Evolutionary conservation across 225 moss, liverwort and hornwort genomes (phyloP).

Genomic region (Sphagnum tenellum): DNA sequence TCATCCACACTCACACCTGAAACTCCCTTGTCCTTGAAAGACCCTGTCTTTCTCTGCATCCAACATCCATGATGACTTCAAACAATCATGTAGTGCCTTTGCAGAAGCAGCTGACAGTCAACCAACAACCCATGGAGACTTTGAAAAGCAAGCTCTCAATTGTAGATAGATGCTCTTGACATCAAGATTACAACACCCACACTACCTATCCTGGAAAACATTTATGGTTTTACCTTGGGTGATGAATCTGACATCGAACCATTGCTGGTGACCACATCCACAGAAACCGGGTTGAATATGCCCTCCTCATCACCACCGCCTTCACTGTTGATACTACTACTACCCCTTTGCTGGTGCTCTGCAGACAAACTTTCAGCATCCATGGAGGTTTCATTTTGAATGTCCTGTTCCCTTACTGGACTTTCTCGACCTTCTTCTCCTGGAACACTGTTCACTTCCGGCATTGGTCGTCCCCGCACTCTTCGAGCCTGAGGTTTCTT

Average conservation of each 20-base stretch:
- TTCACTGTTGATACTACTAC: no score
- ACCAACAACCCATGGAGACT: no score
- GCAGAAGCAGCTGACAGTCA: slow-evolving; percentile 4
- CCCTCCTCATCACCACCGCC: no score
- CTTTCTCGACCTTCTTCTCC: slow-evolving; percentile 34
- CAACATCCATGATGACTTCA: background rate
- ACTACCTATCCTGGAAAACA: no score
- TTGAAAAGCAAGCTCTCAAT: no score
- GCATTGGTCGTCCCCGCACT: slow-evolving; percentile 29
- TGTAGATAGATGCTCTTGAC: no score
- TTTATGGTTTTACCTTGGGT: no score
- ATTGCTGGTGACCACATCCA: no score
- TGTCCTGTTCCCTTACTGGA: slow-evolving; percentile 24
- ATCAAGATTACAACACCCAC: no score
- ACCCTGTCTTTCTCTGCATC: slow-evolving; percentile 22
- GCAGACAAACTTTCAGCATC: slow-evolving; percentile 36
- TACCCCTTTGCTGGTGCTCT: slow-evolving; percentile 5
- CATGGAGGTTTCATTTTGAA: slow-evolving; percentile 20
- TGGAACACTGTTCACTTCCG: slow-evolving; percentile 29
- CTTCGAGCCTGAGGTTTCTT: slow-evolving; percentile 59
- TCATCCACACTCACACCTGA: slow-evolving; percentile 53
- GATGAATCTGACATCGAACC: no score
- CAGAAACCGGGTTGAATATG: no score
- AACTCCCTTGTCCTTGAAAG: slow-evolving; percentile 21
- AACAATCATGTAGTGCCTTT: slow-evolving; percentile 4